These are phyloP conservation scores for Gastrolobium bilobum DNA, from an alignment of 306 rosid genomes.

Conservation along the genomic window DNA sequence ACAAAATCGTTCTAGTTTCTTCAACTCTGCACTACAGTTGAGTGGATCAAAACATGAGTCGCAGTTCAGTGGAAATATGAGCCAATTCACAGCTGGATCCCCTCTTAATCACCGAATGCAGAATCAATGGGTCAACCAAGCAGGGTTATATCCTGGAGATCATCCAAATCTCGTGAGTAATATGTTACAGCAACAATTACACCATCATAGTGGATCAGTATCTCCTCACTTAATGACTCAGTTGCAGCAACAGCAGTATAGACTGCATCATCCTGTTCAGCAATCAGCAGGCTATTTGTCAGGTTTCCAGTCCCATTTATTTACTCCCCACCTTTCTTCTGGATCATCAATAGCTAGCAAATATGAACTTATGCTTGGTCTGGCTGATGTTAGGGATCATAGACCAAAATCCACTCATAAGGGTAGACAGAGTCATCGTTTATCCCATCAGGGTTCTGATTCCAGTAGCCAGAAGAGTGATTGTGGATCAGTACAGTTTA, in stretches of 20 bases:
- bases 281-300: conserved; percentile 58
- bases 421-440: conserved; percentile 59
- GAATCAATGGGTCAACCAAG: conserved; percentile 60
- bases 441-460: conserved; percentile 58
- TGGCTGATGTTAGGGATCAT: conserved; percentile 56
- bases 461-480: conserved; percentile 56
- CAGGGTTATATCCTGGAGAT: conserved; percentile 67
- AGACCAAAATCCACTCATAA: conserved; percentile 61
- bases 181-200: conserved; percentile 86
- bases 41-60: conserved; percentile 56
- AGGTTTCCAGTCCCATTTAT: conserved; percentile 61
- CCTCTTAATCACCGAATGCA: conserved; percentile 56
- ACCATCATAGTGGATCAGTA: conserved; percentile 61
- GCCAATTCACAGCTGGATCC: conserved; percentile 54
- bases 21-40: conserved; percentile 56
- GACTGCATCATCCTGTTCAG: conserved; percentile 56
- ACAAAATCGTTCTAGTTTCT: conserved; percentile 52
- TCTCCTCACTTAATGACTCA: conserved; percentile 61
- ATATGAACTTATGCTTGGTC: conserved; percentile 54
- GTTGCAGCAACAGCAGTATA: conserved; percentile 64
- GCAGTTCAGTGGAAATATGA: conserved; percentile 55
- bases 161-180: conserved; percentile 67
- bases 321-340: conserved; percentile 51
- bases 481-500: conserved; percentile 56
- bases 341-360: conserved; percentile 47